Conservation (phyloP, 768 basidiomycete species). For the Roridomyces roridus region DNA sequence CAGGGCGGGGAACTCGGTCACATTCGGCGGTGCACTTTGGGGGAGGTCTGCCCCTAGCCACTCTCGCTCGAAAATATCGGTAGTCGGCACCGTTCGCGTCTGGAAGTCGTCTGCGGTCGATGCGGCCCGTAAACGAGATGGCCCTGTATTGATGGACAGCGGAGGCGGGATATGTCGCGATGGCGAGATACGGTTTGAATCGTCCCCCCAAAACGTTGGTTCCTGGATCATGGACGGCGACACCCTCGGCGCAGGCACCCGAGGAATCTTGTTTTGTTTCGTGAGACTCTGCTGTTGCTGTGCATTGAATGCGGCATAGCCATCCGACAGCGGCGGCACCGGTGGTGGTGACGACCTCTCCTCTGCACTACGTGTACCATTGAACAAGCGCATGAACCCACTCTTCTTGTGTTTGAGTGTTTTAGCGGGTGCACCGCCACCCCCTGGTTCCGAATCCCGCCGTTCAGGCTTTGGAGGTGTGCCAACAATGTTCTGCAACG, state of each 20-base stretch:
- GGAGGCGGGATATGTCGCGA: constrained; percentile 44
- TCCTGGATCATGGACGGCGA: constrained; percentile 41
- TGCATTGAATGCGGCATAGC: constrained; percentile 37
- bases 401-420: constrained; percentile 79
- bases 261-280: constrained; percentile 35
- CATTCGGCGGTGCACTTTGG: constrained; percentile 70
- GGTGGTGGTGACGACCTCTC: constrained; percentile 57
- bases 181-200: constrained; percentile 15
- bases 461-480: constrained; percentile 46
- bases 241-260: constrained; percentile 50
- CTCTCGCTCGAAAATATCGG: constrained; percentile 26
- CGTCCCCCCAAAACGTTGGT: constrained; percentile 24
- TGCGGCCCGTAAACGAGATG: constrained; percentile 30
- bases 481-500: constrained; percentile 50
- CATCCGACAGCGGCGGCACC: constrained; percentile 56
- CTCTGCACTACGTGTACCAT: constrained; percentile 54
- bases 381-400: constrained; percentile 81
- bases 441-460: constrained; percentile 46
- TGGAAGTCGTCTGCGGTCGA: constrained; percentile 30
- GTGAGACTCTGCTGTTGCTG: constrained; percentile 26
- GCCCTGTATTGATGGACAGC: constrained; percentile 48
- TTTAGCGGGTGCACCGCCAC: constrained; percentile 42
- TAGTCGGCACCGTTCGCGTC: constrained; percentile 32
- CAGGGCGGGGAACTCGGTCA: constrained; percentile 67
- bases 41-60: constrained; percentile 39